phyloP scores from a whole-genome alignment of 352 stramenopile species.

The Globisporangium irregulare region DNA sequence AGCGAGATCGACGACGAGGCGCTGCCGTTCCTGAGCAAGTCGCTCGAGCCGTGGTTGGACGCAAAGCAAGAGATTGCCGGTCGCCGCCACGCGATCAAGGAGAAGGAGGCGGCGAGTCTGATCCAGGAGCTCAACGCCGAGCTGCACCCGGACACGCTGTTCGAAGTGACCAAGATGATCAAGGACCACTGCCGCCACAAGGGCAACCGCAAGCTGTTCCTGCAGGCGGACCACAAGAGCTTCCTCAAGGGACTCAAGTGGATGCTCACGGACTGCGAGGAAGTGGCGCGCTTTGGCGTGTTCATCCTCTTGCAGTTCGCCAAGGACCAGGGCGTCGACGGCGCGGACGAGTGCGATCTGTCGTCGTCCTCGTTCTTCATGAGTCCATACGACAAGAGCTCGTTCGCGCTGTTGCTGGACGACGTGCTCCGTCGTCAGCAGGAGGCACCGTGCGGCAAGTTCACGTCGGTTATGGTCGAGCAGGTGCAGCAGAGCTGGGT shows the following conservation, averaged over 20 bases:
- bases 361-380: constrained; percentile 37
- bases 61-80: constrained; percentile 44
- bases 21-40: constrained; percentile 46
- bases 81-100: constrained; percentile 52
- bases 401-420: constrained; percentile 46
- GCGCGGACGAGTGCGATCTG: constrained; percentile 15
- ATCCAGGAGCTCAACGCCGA: constrained; percentile 63
- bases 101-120: constrained; percentile 39
- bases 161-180: constrained; percentile 56
- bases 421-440: constrained; percentile 26
- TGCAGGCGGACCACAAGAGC: constrained; percentile 33
- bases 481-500: constrained; percentile 59
- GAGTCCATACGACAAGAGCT: constrained; percentile 61
- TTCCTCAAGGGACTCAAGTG: constrained; percentile 56
- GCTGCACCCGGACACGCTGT: constrained; percentile 54
- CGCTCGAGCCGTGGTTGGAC: constrained; percentile 57
- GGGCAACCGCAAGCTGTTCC: constrained; percentile 64
- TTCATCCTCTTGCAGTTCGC: constrained; percentile 67
- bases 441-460: constrained; percentile 31
- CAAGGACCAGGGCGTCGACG: constrained; percentile 31
- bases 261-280: constrained; percentile 61
- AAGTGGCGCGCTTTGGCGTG: constrained; percentile 52
- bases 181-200: constrained; percentile 74
- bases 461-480: constrained; percentile 50
- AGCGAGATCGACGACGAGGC: constrained; percentile 56